Base-by-base conservation (phyloP, 1,284 basidiomycete genomes). In the Amylostereum chailletii region DNA sequence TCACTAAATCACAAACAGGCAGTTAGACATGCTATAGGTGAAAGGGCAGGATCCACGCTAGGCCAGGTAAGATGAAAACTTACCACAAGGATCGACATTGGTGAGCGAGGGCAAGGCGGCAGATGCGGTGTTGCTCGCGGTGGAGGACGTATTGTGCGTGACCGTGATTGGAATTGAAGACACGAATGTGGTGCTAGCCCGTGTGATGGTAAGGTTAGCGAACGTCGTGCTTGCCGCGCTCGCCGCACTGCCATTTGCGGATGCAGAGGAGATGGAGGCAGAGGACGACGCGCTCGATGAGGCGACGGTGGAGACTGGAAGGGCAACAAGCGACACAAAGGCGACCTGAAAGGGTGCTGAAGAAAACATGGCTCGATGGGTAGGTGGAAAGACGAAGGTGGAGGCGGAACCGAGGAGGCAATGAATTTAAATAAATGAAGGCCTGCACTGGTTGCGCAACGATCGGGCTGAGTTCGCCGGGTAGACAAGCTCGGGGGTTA, bases 131-230 rank as follows among this genome's bases (percentile, higher is more conserved):
- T 50, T 46, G 2, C 52, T 54, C 36, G 51, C 9, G 1, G 51
- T 41, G 8, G 43, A 26, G 29, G 36, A 50, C 2, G 36, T 41
- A 30, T n/a, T 52, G 4, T 48, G 48, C 19, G 29, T 32, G 10
- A 57, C 40, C 31, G 55, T 57, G 45, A 56, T 57, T 3, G 55
- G 55, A 10, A 57, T 44, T n/a, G 52, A 51, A 5, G 48, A 46
- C n/a, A 56, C 39, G 34, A 54, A 43, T 4, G 52, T 50, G 27
- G 52, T 57, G 41, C 55, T 55, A 40, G 42, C 49, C 7, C 53
- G 34, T 10, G 55, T 57, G 38, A 52, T 49, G 32, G 55, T 57
- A 9, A 57, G 26, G 42, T 45, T 47, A 5, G 42, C 48, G 38
- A 47, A 50, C 6, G 47, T 8, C 27, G 41, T 50, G 19, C 44